Conservation (phyloP, 768 basidiomycete genomes). For the Floccularia luteovirens region DNA sequence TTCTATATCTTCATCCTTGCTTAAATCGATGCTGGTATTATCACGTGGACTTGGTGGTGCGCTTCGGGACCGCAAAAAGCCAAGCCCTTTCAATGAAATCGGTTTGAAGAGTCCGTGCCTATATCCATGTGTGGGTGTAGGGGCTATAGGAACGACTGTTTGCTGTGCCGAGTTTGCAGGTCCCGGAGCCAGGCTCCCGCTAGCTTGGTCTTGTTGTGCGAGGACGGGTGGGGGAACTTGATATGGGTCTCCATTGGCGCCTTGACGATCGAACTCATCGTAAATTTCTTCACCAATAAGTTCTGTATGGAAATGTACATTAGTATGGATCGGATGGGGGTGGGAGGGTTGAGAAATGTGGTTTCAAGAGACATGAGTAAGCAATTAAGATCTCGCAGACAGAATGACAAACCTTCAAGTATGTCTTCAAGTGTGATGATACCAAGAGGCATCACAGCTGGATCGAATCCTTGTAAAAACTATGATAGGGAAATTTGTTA, state of each 20-base stretch:
- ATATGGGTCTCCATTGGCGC: constrained; percentile 47
- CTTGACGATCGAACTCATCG: constrained; percentile 83
- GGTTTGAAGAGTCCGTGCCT: too few relatives aligned
- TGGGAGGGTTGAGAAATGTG: too few relatives aligned
- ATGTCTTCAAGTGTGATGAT: constrained; percentile 94
- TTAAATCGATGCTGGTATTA: too few relatives aligned
- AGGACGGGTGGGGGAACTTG: constrained; percentile 17
- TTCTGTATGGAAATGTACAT: constrained; percentile 32
- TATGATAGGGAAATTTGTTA: constrained; percentile 14
- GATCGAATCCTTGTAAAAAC: constrained; percentile 81
- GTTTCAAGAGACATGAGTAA: too few relatives aligned
- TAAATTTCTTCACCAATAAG: constrained; percentile 91
- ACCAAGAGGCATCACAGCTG: constrained; percentile 76
- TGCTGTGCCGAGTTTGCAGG: background rate
- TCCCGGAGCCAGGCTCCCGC: background rate
- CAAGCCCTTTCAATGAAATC: constrained; percentile 35
- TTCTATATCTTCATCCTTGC: constrained; percentile 5
- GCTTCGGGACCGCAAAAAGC: constrained; percentile 47
- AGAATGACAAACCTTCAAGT: constrained; percentile 62
- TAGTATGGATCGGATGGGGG: background rate
- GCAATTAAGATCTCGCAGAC: too few relatives aligned
- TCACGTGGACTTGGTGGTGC: constrained; percentile 50
- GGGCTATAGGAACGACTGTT: background rate
- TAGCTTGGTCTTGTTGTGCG: constrained; percentile 1
- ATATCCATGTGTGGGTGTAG: too few relatives aligned